phyloP scores from a whole-genome alignment of 1,284 basidiomycete genomes.

The Ganoderma leucocontextum region DNA sequence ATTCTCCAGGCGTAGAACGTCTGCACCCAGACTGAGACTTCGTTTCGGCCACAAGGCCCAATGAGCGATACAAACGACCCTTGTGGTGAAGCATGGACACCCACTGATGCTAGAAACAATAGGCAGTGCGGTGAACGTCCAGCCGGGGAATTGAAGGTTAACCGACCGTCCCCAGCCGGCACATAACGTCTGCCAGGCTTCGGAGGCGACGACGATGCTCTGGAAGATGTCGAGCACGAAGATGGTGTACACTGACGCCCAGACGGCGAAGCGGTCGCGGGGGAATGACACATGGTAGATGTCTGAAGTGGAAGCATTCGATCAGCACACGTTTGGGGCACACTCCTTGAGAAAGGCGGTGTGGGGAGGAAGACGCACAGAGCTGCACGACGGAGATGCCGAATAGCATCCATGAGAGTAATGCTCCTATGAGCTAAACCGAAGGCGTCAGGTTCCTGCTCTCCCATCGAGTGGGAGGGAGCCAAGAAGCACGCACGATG shows the following conservation, averaged over 20 bases:
- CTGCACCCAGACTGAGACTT: conserved; percentile 20
- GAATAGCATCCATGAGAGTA: conserved; percentile 21
- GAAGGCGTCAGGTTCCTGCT: background rate
- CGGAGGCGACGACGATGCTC: conserved; percentile 16
- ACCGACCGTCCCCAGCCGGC: conserved; percentile 16
- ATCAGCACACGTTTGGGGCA: background rate
- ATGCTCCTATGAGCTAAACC: conserved; percentile 17
- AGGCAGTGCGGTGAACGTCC: conserved; percentile 17
- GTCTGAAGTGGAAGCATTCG: background rate
- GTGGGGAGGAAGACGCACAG: conserved; percentile 8
- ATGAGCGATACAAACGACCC: background rate
- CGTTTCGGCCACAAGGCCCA: background rate
- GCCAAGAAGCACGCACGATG: conserved; percentile 7
- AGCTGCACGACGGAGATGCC: conserved; percentile 18
- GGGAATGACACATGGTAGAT: conserved; percentile 22
- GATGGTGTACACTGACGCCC: conserved; percentile 16
- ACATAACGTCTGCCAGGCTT: conserved; percentile 21
- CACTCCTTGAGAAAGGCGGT: background rate
- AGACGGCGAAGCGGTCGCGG: conserved; percentile 11
- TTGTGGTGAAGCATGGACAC: background rate
- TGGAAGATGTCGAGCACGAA: conserved; percentile 19
- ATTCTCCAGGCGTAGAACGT: conserved; percentile 19
- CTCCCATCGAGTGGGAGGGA: background rate
- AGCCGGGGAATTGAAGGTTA: conserved; percentile 19
- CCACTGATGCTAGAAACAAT: conserved; percentile 20